Conservation (phyloP, 1,139 yeast species). For the Pichia sp. region DNA sequence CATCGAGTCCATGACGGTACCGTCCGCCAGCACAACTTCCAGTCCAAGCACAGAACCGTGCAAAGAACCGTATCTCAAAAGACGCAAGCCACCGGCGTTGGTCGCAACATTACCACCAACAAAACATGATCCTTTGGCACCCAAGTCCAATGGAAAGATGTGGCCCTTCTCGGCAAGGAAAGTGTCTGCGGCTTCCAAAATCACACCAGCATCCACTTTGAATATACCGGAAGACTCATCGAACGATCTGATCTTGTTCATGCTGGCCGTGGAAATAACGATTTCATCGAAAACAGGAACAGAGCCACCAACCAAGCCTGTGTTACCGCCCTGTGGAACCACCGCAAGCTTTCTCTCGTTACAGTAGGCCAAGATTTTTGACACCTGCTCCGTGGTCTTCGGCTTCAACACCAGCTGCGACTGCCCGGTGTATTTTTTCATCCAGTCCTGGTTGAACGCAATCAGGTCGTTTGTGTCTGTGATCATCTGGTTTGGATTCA, state of each 20-base stretch:
- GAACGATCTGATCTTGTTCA: slow-evolving; percentile 79
- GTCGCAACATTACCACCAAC: slow-evolving; percentile 96
- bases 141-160: slow-evolving; percentile 90
- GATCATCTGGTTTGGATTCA: slow-evolving; percentile 44
- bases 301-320: slow-evolving; percentile 95
- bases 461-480: slow-evolving; percentile 60
- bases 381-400: slow-evolving; percentile 72
- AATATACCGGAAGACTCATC: slow-evolving; percentile 81
- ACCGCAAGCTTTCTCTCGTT: slow-evolving; percentile 74
- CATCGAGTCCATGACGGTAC: slow-evolving; percentile 75
- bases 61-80: slow-evolving; percentile 83
- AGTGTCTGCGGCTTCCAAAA: slow-evolving; percentile 80
- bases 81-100: slow-evolving; percentile 91
- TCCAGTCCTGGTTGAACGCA: slow-evolving; percentile 88
- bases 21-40: slow-evolving; percentile 89
- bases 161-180: slow-evolving; percentile 75
- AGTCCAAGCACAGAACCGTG: slow-evolving; percentile 91
- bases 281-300: slow-evolving; percentile 92
- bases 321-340: slow-evolving; percentile 97
- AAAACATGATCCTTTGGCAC: slow-evolving; percentile 97
- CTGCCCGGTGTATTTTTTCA: slow-evolving; percentile 90
- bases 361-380: slow-evolving; percentile 75
- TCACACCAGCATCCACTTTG: slow-evolving; percentile 87
- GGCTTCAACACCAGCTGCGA: slow-evolving; percentile 82
- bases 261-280: slow-evolving; percentile 59